These are phyloP conservation scores for Sequoiadendron giganteum DNA, from an alignment of 75 land plant species.

Conservation along the genomic window DNA sequence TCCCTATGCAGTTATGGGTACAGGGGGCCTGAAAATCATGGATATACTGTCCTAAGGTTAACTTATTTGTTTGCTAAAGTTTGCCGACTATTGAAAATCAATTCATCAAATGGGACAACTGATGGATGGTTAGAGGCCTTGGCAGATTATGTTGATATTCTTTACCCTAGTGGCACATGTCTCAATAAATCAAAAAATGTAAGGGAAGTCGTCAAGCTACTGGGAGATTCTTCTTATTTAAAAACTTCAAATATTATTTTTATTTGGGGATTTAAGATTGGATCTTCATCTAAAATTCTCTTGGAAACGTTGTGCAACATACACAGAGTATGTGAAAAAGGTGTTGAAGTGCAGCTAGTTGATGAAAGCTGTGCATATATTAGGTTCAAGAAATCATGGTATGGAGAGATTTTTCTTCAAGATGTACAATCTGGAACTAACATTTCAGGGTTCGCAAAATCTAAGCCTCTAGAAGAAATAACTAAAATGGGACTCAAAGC, in stretches of 20 bases:
- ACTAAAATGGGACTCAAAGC: conserved; percentile 46
- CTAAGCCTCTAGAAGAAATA: conserved; percentile 19
- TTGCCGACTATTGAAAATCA: conserved; percentile 32
- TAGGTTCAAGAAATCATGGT: conserved; percentile 36
- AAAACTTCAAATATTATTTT: conserved; percentile 41
- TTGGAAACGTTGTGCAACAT: conserved; percentile 20
- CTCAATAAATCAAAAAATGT: conserved; percentile 17
- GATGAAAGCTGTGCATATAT: conserved; percentile 66
- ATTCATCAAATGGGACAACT: not conserved
- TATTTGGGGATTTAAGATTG: conserved; percentile 53
- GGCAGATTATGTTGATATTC: conserved; percentile 29
- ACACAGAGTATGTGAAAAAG: conserved; percentile 27
- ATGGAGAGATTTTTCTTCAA: conserved; percentile 34
- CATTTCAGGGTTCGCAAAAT: conserved; percentile 3
- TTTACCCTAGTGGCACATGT: conserved; percentile 15
- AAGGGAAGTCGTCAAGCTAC: conserved; percentile 15
- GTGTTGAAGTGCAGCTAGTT: conserved; percentile 46
- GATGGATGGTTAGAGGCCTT: not conserved
- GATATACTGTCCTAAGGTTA: conserved; percentile 42
- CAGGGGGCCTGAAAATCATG: conserved; percentile 30
- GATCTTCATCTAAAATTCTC: conserved; percentile 26
- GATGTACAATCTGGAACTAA: conserved; percentile 21
- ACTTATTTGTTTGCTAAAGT: conserved; percentile 46
- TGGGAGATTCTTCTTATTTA: conserved; percentile 9
- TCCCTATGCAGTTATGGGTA: conserved; percentile 17